Conservation (phyloP, 495 filamentous ascomycete species). For the Extremus antarcticus region DNA sequence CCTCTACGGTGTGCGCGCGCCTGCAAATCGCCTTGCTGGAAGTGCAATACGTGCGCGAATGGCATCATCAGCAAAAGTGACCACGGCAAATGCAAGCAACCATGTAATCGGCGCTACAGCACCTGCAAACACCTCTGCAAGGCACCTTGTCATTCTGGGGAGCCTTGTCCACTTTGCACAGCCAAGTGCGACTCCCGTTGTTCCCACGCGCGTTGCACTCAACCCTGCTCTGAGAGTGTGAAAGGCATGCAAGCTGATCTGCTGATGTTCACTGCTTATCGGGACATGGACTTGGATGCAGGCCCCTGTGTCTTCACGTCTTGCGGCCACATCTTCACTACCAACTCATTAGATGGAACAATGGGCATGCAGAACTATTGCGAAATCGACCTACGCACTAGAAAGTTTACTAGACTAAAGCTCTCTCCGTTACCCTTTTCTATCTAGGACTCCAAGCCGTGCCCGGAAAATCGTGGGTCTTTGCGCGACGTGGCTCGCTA, state of each 20-base stretch:
- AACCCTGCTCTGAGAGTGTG: conserved; percentile 45
- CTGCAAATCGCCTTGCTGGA: too few relatives aligned
- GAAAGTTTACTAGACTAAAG: conserved; percentile 33
- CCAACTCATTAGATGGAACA: conserved; percentile 51
- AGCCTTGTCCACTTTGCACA: conserved; percentile 44
- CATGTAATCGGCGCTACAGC: too few relatives aligned
- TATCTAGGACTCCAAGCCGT: conserved; percentile 43
- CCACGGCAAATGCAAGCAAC: too few relatives aligned
- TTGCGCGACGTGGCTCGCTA: conserved; percentile 55
- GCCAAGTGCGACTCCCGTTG: conserved; percentile 40
- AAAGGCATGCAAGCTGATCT: conserved; percentile 43
- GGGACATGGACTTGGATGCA: conserved; percentile 45
- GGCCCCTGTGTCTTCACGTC: conserved; percentile 51
- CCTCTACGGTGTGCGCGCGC: too few relatives aligned
- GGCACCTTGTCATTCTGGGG: conserved; percentile 42
- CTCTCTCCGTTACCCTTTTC: conserved; percentile 39
- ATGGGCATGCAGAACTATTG: conserved; percentile 54
- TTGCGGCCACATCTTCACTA: conserved; percentile 57
- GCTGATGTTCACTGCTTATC: conserved; percentile 39
- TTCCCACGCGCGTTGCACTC: conserved; percentile 34
- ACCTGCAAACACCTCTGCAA: conserved; percentile 53
- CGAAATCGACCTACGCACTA: conserved; percentile 34
- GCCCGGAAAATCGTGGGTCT: conserved; percentile 52
- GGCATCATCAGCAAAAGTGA: too few relatives aligned
- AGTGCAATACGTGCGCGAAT: too few relatives aligned